Evolutionary conservation across 139 green algal species (phyloP).

Genomic region (Auxenochlorella pyrenoidosa): DNA sequence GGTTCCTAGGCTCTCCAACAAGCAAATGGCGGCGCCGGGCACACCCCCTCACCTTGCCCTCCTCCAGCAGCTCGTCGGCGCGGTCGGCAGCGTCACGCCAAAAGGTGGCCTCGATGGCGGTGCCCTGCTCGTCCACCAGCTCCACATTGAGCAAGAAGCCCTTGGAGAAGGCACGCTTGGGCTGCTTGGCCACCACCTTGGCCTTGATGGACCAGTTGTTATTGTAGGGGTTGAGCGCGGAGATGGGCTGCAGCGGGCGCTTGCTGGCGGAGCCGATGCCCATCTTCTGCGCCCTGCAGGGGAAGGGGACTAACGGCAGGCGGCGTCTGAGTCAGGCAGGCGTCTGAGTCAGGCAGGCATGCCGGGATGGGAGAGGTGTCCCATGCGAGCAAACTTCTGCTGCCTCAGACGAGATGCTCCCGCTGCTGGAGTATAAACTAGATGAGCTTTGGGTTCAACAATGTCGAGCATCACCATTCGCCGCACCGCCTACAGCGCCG

Average conservation of each 20-base stretch:
- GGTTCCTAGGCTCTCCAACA: background rate
- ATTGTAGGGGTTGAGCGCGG: constrained; percentile 77
- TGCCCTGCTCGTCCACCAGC: constrained; percentile 81
- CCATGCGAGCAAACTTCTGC: too few species aligned
- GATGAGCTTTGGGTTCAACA: background rate
- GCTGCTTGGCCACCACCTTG: constrained; percentile 51
- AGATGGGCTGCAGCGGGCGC: constrained; percentile 63
- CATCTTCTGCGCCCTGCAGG: background rate
- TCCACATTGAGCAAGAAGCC: constrained; percentile 68
- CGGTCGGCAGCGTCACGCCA: constrained; percentile 74
- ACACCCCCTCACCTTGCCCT: constrained; percentile 47
- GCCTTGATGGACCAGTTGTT: constrained; percentile 76
- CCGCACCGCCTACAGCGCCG: background rate
- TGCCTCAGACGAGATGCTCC: background rate
- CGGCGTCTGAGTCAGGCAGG: too few species aligned
- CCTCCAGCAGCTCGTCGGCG: constrained; percentile 39
- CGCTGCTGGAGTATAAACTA: background rate
- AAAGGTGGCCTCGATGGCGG: constrained; percentile 80
- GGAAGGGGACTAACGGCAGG: too few species aligned
- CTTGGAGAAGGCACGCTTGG: constrained; percentile 28
- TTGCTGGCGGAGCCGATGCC: background rate
- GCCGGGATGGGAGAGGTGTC: too few species aligned
- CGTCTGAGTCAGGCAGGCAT: too few species aligned
- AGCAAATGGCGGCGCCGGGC: background rate
- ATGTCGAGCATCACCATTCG: background rate